Base-by-base conservation (phyloP, 805 yeast species). In the Suhomyces tanzawaensis region DNA sequence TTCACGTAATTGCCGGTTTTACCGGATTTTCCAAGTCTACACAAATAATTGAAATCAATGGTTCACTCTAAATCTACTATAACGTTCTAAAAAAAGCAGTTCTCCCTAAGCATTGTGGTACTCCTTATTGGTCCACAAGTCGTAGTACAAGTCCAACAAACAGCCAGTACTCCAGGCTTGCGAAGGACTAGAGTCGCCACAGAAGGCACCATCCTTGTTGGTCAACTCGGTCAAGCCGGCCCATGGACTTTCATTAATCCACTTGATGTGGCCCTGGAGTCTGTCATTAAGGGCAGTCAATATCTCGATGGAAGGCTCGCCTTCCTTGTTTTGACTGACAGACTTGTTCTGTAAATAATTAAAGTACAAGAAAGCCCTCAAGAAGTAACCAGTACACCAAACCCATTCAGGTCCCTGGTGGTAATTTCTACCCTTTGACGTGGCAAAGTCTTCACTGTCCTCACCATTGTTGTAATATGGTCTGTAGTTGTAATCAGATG, bases 331-430 rank as follows among this genome's bases (percentile, higher is more conserved):
- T 9, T 59, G 62, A 22, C 59, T 48, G 1, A 52, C 52, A 41
- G 58, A 53, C 37, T 61, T 51, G 45, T 72, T 63, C 11, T 55
- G 51, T 3, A 53, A 40, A 32, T 70, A 59, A 49, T 81, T 79
- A 55, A 83, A 78, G 32, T 65, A 58, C 26, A 77, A 66, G 51
- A 71, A 80, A 0, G 98, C 95, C 46, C 97, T 76, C 48, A 93
- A 63, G 56, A 88, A 91, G 60, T 79, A 89, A 3, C 99, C 99
- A 18, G 74, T 72, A 41, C 81, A 76, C 97, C 97, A 91, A 23
- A 86, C 85, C 99, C 99, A 91, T 58, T 93, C 99, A 2, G 99
- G 99, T 2, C 99, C 99, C 64, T 91, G 98, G 61, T 91, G 99
- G 59, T 91, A 91, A 64, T 93, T 93, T 52, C 98, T 77, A 21